phyloP scores from a whole-genome alignment of 2,329 filamentous ascomycete genomes.

The Hymenoscyphus repandus region DNA sequence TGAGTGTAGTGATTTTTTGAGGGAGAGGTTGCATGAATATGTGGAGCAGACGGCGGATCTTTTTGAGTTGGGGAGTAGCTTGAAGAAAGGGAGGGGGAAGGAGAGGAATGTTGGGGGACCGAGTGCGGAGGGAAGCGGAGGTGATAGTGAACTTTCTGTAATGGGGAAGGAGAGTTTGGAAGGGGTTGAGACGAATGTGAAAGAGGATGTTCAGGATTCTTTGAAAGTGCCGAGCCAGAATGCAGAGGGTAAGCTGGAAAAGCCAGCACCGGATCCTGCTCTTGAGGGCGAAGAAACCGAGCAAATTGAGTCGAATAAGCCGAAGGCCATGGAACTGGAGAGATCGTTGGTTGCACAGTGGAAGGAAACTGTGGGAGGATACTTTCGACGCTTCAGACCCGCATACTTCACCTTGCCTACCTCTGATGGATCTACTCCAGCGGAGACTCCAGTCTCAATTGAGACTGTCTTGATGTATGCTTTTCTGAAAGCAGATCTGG shows the following conservation, averaged over 20 bases:
- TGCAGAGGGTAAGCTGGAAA: slow-evolving; percentile 30
- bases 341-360: slow-evolving; percentile 69
- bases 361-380: slow-evolving; percentile 82
- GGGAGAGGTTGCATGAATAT: slow-evolving; percentile 80
- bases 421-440: slow-evolving; percentile 26
- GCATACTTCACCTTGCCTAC: slow-evolving; percentile 57
- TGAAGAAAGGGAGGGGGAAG: slow-evolving; percentile 43
- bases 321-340: slow-evolving; percentile 64
- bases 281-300: slow-evolving; percentile 37
- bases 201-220: slow-evolving; percentile 37
- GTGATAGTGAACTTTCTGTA: slow-evolving; percentile 28
- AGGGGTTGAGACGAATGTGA: slow-evolving; percentile 45
- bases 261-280: slow-evolving; percentile 33
- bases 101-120: slow-evolving; percentile 9
- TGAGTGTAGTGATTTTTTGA: slow-evolving; percentile 82
- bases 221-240: slow-evolving; percentile 15
- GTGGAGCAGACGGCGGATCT: slow-evolving; percentile 74
- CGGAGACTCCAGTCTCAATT: slow-evolving; percentile 48
- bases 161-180: slow-evolving; percentile 36
- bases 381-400: slow-evolving; percentile 87
- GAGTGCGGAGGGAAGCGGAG: slow-evolving; percentile 23
- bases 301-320: slow-evolving; percentile 36
- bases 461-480: slow-evolving; percentile 84
- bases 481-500: slow-evolving; percentile 88
- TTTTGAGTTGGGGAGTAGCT: slow-evolving; percentile 74